A percentile compares a stretch with the other conserved stretches of the same genome.
Conservation (phyloP, 495 filamentous ascomycete genomes). For the Penicillium simplicissimum region DNA sequence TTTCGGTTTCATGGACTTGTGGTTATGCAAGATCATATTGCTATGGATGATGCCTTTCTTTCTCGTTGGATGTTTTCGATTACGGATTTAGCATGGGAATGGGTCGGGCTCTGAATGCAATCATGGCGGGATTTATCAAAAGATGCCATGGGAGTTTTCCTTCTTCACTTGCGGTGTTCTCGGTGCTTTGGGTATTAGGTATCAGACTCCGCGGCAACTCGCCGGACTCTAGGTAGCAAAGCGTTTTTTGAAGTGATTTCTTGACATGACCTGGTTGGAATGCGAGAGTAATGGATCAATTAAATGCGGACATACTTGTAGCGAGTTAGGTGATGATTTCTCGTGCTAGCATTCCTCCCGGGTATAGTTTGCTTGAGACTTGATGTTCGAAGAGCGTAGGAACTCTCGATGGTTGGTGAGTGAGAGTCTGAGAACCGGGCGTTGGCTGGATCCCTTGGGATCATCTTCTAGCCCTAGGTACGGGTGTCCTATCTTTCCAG, state of each 20-base stretch:
- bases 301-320: not conserved
- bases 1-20: not conserved
- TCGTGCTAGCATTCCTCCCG: not conserved
- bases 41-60: not conserved
- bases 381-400: too few relatives aligned
- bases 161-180: not conserved
- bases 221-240: not conserved
- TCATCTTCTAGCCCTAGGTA: too few relatives aligned
- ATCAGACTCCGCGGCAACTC: not conserved
- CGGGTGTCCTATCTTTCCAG: too few relatives aligned
- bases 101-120: not conserved
- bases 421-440: too few relatives aligned
- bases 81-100: conserved; percentile 1
- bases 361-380: too few relatives aligned
- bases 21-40: not conserved
- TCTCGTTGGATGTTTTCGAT: not conserved
- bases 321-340: not conserved
- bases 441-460: too few relatives aligned
- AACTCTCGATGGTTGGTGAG: too few relatives aligned
- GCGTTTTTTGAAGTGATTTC: not conserved
- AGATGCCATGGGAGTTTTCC: not conserved
- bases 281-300: not conserved
- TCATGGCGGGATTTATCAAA: not conserved
- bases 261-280: not conserved
- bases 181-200: not conserved